Evolutionary conservation across 768 basidiomycete genomes (phyloP), one percentile per base, ranked within the genome.

Genomic region (Clavaria fumosa): DNA sequence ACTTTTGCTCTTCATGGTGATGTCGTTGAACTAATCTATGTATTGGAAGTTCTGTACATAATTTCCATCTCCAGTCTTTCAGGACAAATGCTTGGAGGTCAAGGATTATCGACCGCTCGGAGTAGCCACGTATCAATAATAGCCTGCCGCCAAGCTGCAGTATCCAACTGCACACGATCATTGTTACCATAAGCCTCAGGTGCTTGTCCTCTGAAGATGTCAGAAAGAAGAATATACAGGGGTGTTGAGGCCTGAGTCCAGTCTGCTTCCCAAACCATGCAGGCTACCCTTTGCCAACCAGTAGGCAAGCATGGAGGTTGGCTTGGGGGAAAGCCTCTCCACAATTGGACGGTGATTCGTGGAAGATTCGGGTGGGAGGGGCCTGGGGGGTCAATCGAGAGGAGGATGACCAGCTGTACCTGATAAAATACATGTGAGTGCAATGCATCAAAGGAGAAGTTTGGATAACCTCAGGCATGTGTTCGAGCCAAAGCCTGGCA

Each of bases 401-500:
- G 35, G 22, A 48, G 33, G 35, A 48, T 46, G 31, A 48, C 47
- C 15, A 46, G 42, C 27, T 40, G 42, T 23, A 48, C 45, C 47
- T 48, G 35, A 39, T 17, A n/a, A 31, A 39, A 17, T 32, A 37
- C 31, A 14, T 23, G 27, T 38, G 42, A 46, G 37, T 37, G 31
- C 27, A 35, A 40, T 21, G 36, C 23, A 45, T 38, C 9, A 41
- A 42, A 40, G 37, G 35, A 37, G 15, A 31, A 38, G 38, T 39
- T 24, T 30, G 39, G 9, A 39, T 48, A 34, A 44, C 45, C 33
- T 46, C 40, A 23, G 37, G 45, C 40, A 39, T 43, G 18, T 46
- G 37, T 39, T 46, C 45, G 34, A 48, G n/a, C 45, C 47, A 43
- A n/a, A 46, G 34, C 23, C 32, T 41, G 15, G 44, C 47, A 45